Percentiles rank a stretch among this genome's conserved stretches.
phyloP scores from a whole-genome alignment of 2,329 filamentous ascomycete genomes.

The Microcera coccophila region DNA sequence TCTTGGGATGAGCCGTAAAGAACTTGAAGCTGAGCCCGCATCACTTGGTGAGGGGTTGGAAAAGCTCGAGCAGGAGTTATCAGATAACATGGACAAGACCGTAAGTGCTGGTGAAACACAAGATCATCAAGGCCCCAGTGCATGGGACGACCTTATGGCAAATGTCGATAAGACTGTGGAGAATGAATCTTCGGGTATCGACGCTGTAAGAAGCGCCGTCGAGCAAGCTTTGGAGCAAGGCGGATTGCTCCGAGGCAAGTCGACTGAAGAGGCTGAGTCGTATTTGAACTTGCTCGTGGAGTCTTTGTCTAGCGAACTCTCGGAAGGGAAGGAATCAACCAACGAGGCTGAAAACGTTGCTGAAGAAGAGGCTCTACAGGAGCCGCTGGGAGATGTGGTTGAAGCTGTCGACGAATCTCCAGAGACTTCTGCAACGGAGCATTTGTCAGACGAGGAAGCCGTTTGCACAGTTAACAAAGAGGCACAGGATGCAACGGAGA shows the following conservation, averaged over 20 bases:
- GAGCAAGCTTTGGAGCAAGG: slow-evolving; percentile 53
- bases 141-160: slow-evolving; percentile 53
- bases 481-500: not conserved
- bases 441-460: not conserved
- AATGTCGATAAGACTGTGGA: slow-evolving; percentile 56
- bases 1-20: slow-evolving; percentile 44
- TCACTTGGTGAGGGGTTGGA: slow-evolving; percentile 7
- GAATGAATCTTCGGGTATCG: slow-evolving; percentile 52
- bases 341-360: slow-evolving; percentile 14
- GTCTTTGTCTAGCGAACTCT: slow-evolving; percentile 39
- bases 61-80: slow-evolving; percentile 14
- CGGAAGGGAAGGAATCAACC: slow-evolving; percentile 20
- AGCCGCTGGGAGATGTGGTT: too few relatives aligned
- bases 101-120: slow-evolving; percentile 14
- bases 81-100: slow-evolving; percentile 15
- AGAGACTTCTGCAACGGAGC: not conserved
- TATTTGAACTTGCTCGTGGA: slow-evolving; percentile 51
- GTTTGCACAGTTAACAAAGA: not conserved
- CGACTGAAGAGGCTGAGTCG: slow-evolving; percentile 42
- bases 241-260: slow-evolving; percentile 46
- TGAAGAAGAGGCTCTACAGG: not conserved
- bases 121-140: slow-evolving; percentile 32
- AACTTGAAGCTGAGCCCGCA: slow-evolving; percentile 23
- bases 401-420: not conserved
- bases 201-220: slow-evolving; percentile 51